Base-by-base conservation (phyloP, 768 basidiomycete genomes). In the Kwoniella newhampshirensis region DNA sequence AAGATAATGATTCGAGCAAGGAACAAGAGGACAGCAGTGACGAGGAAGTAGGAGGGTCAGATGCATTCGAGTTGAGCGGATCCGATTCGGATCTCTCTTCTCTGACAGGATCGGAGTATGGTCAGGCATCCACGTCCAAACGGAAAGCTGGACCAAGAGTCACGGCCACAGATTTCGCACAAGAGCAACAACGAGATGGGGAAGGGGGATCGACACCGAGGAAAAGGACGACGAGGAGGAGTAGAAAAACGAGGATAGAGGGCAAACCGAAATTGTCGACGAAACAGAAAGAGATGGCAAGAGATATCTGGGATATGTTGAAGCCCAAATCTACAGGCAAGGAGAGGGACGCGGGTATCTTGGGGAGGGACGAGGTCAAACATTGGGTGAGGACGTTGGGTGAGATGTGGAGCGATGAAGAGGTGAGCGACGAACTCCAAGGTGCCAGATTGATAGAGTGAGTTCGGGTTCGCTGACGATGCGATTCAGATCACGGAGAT, bases 381-480 rank as follows among this genome's bases (percentile, higher is more conserved):
- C 57, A 59, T 23, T 64, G 62, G 66, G 75, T 66, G 0, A 59
- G 71, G 44, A 51, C 56, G 45, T 42, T 76, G 55, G 73, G 71
- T 5, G 71, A 74, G 59, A 68, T 66, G 62, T 76, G 73, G 73
- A 66, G 54, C 8, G 71, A 74, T 5, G 67, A 68, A 6, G 75
- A 76, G 64, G 74, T 74, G 60, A 44, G 74, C 61, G n/a, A 12
- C 18, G 11, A 11, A 21, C 20, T 9, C 30, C 23, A 36, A 20
- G n/a, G n/a, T 17, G n/a, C 50, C 25, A 2, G 21, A 39, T 27
- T 13, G 9, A 11, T 13, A 26, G 15, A 13, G 12, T 27, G 23
- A 50, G 3, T 39, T 17, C 32, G 25, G 17, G 26, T 7, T 27
- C 15, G 8, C 43, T 43, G 43, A 44, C 39, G n/a, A 2, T 41